Evolutionary conservation across 176 grass and related monocot genomes (phyloP).

Genomic region (Phragmites australis): DNA sequence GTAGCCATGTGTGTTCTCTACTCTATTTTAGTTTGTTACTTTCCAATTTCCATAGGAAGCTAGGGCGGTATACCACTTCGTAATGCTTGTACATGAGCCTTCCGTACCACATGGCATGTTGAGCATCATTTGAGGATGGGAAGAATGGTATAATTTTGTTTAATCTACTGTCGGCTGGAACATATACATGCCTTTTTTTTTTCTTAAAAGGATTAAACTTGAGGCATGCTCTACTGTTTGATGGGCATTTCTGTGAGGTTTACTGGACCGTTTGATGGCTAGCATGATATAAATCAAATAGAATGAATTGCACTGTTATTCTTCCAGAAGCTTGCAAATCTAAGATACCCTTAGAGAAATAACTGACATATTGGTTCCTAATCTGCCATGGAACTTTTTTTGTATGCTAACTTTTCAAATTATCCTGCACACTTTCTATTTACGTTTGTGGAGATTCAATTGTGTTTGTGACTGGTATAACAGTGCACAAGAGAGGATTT

Average conservation of each 20-base stretch:
- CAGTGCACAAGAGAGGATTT: slow-evolving; percentile 94
- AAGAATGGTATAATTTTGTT: neutral
- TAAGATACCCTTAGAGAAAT: neutral
- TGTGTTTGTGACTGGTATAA: slow-evolving; percentile 16
- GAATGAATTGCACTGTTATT: neutral
- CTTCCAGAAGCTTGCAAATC: slow-evolving; percentile 1
- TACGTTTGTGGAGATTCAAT: slow-evolving; percentile 14
- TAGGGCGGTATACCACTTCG: neutral
- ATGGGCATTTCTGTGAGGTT: neutral
- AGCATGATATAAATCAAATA: neutral
- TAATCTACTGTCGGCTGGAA: neutral
- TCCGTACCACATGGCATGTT: neutral
- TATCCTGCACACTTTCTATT: slow-evolving; percentile 20
- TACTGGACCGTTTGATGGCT: neutral
- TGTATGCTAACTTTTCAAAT: neutral
- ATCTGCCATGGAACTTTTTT: neutral
- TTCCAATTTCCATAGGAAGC: neutral
- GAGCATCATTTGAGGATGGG: slow-evolving; percentile 7
- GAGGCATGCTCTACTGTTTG: neutral
- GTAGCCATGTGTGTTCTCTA: neutral
- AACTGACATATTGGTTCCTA: neutral
- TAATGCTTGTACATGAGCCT: neutral
- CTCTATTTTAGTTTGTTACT: neutral
- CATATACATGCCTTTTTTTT: neutral
- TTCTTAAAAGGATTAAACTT: slow-evolving; percentile 10